These are phyloP conservation scores for Neofusicoccum parvum DNA, from an alignment of 2,329 filamentous ascomycete genomes.

Conservation along the genomic window DNA sequence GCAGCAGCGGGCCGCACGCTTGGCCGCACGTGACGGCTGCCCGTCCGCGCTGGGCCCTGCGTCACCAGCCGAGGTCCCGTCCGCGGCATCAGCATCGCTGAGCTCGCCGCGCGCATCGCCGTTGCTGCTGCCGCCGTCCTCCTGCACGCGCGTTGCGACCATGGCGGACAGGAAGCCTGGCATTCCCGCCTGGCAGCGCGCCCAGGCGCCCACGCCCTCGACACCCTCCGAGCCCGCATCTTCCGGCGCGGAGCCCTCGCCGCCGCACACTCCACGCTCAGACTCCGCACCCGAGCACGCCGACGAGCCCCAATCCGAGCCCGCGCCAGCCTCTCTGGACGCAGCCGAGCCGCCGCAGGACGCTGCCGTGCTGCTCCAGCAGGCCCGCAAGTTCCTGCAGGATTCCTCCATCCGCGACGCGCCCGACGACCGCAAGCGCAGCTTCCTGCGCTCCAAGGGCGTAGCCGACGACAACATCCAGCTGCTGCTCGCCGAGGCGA, in stretches of 20 bases:
- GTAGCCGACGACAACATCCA: conserved; percentile 69
- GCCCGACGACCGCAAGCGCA: conserved; percentile 70
- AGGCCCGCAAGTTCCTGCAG: conserved; percentile 75
- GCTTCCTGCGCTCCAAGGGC: conserved; percentile 78
- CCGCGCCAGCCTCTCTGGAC: conserved; percentile 25
- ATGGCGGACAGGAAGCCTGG: conserved; percentile 7
- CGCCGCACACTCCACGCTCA: conserved; percentile 14
- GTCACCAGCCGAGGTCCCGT: conserved; percentile 17
- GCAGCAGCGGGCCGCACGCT: conserved; percentile 1
- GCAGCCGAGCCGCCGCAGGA: not conserved
- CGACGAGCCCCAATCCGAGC: conserved; percentile 23
- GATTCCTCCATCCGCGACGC: conserved; percentile 72
- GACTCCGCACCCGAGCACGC: conserved; percentile 25
- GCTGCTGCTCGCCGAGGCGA: conserved; percentile 55
- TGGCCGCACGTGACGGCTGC: conserved; percentile 10
- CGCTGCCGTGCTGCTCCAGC: conserved; percentile 51
- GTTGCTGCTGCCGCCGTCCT: not conserved
- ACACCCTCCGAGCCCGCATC: conserved; percentile 22
- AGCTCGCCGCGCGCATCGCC: not conserved
- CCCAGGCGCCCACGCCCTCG: conserved; percentile 23
- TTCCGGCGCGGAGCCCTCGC: not conserved
- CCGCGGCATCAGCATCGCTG: not conserved
- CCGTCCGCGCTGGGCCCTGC: not conserved
- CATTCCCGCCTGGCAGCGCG: conserved; percentile 39
- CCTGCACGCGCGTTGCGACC: not conserved